Evolutionary conservation across 805 yeast species (phyloP), one percentile per base, ranked within the genome.

Genomic region (Starmerella powellii): DNA sequence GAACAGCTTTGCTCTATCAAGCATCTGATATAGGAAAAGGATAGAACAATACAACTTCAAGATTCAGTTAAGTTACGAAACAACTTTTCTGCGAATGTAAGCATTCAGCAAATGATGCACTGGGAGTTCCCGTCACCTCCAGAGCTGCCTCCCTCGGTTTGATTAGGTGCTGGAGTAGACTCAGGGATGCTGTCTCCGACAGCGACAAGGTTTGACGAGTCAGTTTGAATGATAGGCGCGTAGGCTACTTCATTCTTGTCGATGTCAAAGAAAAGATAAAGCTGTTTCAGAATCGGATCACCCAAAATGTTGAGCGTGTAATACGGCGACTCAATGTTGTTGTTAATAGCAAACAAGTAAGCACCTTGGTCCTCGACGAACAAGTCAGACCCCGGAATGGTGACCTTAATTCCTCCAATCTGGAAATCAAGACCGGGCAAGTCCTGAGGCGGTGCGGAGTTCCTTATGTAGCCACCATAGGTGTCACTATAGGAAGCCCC

Each of bases 221-320:
- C 34, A 10, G 46, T 16, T n/a, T 27, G 10, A 8, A n/a, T 28
- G 24, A 45, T 31, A 10, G 46, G 75, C 6, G 77, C 83, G 51
- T 80, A 50, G 3, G 81, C 74, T 30, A 80, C 63, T 52, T 72
- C 67, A 36, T 60, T 61, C 53, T 70, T 70, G 26, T 75, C 82
- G 39, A 77, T 60, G 57, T 80, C 80, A 58, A 71, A 77, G 13
- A 77, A 83, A 21, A 75, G 67, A 57, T 78, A 80, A 2, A 78
- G 77, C 44, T 72, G 66, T 48, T 78, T 63, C 45, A 78, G 59
- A 52, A 78, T 67, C 38, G 69, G 68, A 52, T 76, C 82, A 15
- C 84, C 49, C 5, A 45, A 34, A 16, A 45, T 38, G 39, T 42
- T 42, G 11, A 38, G 27, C 16, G 33, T 12, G 16, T 18, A 13